Evolutionary conservation across 169 alveolate genomes (phyloP).

Genomic region (Babesia gibsoni): DNA sequence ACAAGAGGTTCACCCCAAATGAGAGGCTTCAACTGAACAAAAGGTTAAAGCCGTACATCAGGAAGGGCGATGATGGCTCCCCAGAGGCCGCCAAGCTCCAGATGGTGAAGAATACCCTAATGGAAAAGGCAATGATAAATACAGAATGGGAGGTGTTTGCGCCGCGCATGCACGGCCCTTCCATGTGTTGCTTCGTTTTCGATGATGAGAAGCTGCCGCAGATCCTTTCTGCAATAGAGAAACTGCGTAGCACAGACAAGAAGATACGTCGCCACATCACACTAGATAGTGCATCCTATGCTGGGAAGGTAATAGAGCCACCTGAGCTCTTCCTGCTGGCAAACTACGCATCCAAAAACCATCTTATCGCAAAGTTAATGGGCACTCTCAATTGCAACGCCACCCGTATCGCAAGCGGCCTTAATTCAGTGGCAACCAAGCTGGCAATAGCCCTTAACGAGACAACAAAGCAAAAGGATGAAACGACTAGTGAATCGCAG

Average conservation of each 20-base stretch:
- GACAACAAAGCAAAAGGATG: background rate
- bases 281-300: slow-evolving; percentile 24
- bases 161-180: slow-evolving; percentile 39
- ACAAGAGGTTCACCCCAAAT: slow-evolving; percentile 26
- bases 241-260: slow-evolving; percentile 34
- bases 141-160: slow-evolving; percentile 38
- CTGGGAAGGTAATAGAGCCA: slow-evolving; percentile 19
- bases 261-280: slow-evolving; percentile 37
- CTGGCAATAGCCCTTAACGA: slow-evolving; percentile 36
- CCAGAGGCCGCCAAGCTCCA: slow-evolving; percentile 26
- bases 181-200: slow-evolving; percentile 43
- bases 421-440: slow-evolving; percentile 6
- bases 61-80: slow-evolving; percentile 34
- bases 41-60: background rate
- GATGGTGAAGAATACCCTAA: slow-evolving; percentile 52
- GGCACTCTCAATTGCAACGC: slow-evolving; percentile 4
- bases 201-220: slow-evolving; percentile 40
- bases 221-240: slow-evolving; percentile 26
- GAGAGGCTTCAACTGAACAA: slow-evolving; percentile 14
- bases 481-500: background rate
- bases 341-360: slow-evolving; percentile 2
- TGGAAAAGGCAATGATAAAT: slow-evolving; percentile 36
- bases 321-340: slow-evolving; percentile 8
- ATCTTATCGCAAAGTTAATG: slow-evolving; percentile 18
- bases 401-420: slow-evolving; percentile 9